Base-by-base conservation (phyloP, 169 alveolate genomes). In the Plasmodium billcollinsi region DNA sequence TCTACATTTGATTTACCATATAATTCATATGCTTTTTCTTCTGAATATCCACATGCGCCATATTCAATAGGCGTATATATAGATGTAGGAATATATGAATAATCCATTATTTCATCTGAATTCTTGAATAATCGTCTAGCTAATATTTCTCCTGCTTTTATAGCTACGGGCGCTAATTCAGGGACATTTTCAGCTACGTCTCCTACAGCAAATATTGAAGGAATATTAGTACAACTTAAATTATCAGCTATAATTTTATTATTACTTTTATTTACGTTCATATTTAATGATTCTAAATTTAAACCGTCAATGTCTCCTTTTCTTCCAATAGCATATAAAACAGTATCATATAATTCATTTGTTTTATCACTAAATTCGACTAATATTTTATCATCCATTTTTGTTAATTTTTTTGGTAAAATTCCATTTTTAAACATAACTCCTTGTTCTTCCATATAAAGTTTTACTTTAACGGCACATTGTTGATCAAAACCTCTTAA, bases 51-150 rank as follows among this genome's bases (percentile, higher is more conserved):
- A 88, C 97, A 95, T 49, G 96, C 93, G 8, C 99, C 99, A 91
- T 98, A 99, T 89, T 99, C 99, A 33, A 97, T 74, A n/a, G 99
- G 99, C 45, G 99, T 98, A 95, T 97, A 99, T 8, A 99, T 98
- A 12, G 99, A 97, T 11, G 99, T 97, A 11, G 99, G 99, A n/a
- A 99, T 94, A 88, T 93, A 72, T 18, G 80, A 26, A 47, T 80
- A 59, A 39, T 69, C 72, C 76, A 93, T 92, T 15, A 88, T 70
- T 85, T 95, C 94, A 18, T 93, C 94, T 5, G 96, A 91, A 8
- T 94, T 94, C 9, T 95, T 97, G 66, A 96, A 98, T 33, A 99
- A 94, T 49, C 99, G 95, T 65, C 95, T 91, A n/a, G 99, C 98
- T 49, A 99, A 95, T n/a, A 96, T 88, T 73, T 96, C 98, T 8